Conservation (phyloP, 2,329 filamentous ascomycete genomes). For the Aotearoamyces nothofagi region DNA sequence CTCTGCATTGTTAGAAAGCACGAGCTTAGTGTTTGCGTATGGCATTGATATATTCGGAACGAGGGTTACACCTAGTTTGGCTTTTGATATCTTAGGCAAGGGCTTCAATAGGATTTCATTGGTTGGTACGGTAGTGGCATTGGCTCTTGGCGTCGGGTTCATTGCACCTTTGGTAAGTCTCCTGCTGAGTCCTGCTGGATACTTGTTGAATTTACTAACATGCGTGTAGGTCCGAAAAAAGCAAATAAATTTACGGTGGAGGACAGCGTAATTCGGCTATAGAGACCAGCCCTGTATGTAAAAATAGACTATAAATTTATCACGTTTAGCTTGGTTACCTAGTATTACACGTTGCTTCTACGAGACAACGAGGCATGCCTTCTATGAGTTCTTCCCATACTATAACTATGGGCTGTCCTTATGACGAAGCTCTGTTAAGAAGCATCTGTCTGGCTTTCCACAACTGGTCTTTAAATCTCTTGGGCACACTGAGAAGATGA, state of each 20-base stretch:
- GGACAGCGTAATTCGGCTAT: conserved; percentile 1
- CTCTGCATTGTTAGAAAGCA: conserved; percentile 79
- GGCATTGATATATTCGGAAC: conserved; percentile 83
- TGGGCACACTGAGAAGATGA: conserved; percentile 14
- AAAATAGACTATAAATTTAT: too few relatives aligned
- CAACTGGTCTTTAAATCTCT: conserved; percentile 13
- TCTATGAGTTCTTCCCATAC: too few relatives aligned
- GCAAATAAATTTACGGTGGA: conserved; percentile 5
- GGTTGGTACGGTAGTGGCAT: conserved; percentile 65
- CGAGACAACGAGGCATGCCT: too few relatives aligned
- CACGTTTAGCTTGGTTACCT: too few relatives aligned
- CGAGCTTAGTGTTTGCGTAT: conserved; percentile 75
- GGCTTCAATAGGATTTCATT: conserved; percentile 87
- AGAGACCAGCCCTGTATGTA: too few relatives aligned
- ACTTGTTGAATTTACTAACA: conserved; percentile 10
- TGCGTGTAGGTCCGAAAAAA: conserved; percentile 22
- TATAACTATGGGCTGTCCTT: too few relatives aligned
- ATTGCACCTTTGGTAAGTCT: conserved; percentile 72
- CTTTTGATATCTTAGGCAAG: conserved; percentile 86
- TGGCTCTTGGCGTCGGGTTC: conserved; percentile 61
- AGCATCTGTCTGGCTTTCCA: conserved; percentile 9
- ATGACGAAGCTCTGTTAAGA: too few relatives aligned
- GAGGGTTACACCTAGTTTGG: conserved; percentile 68
- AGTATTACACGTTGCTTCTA: too few relatives aligned
- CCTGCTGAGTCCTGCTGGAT: background rate